Conservation (phyloP, 108 stramenopile species). For the Skeletonema costatum region DNA sequence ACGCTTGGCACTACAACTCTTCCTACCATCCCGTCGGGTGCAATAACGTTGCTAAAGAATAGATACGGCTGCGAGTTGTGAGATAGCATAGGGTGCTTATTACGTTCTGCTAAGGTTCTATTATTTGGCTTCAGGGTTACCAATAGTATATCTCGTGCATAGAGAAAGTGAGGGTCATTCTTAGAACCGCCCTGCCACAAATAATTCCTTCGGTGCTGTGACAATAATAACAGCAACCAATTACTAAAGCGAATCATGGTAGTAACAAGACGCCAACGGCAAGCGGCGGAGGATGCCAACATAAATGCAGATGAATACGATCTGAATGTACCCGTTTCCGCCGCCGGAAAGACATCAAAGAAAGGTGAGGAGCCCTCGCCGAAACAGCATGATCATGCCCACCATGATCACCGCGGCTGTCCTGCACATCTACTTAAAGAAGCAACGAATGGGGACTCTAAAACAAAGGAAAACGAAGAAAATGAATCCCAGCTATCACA, state of each 20-base stretch:
- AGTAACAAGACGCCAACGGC: constrained; percentile 26
- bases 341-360: neutral
- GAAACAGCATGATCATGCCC: constrained; percentile 30
- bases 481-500: constrained; percentile 27
- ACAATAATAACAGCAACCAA: too few relatives aligned
- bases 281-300: neutral
- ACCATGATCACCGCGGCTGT: constrained; percentile 38
- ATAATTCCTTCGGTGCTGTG: neutral
- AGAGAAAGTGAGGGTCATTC: neutral
- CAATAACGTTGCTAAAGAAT: too few relatives aligned
- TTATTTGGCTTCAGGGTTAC: too few relatives aligned
- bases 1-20: too few relatives aligned
- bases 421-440: constrained; percentile 39
- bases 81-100: too few relatives aligned
- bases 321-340: constrained; percentile 3
- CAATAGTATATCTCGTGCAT: neutral
- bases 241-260: constrained; percentile 9
- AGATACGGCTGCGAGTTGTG: too few relatives aligned
- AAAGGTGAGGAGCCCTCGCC: neutral
- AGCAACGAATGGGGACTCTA: neutral
- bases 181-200: neutral
- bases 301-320: constrained; percentile 9
- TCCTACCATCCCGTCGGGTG: too few relatives aligned
- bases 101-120: too few relatives aligned
- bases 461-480: neutral